These are phyloP conservation scores for Parafenestella ontariensis DNA, from an alignment of 2,329 filamentous ascomycete species.

Conservation along the genomic window DNA sequence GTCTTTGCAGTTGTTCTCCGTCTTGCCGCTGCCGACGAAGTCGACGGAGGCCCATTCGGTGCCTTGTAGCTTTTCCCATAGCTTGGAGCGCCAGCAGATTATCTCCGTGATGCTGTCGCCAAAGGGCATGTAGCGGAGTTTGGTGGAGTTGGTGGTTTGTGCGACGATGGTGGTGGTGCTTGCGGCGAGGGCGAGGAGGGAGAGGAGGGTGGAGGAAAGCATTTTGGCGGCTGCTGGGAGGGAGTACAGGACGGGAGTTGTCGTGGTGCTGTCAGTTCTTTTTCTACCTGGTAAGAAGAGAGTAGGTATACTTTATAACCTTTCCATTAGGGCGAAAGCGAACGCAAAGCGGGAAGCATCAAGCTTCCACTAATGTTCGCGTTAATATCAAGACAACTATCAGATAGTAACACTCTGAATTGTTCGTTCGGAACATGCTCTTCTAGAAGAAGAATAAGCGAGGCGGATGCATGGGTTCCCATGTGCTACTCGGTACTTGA, in stretches of 20 bases:
- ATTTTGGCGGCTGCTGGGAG: slow-evolving; percentile 5
- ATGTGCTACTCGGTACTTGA: not conserved
- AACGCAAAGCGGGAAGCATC: too few species aligned
- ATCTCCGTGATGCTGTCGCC: slow-evolving; percentile 56
- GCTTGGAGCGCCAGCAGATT: slow-evolving; percentile 53
- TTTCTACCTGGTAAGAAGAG: too few species aligned
- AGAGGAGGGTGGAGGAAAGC: slow-evolving; percentile 28
- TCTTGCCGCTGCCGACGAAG: slow-evolving; percentile 47
- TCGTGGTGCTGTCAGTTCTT: too few species aligned
- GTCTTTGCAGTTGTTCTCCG: slow-evolving; percentile 46
- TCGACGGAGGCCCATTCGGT: slow-evolving; percentile 50
- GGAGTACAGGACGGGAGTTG: too few species aligned
- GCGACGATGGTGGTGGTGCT: slow-evolving; percentile 14
- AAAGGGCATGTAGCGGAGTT: slow-evolving; percentile 52
- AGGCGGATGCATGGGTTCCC: not conserved
- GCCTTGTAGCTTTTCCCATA: slow-evolving; percentile 52
- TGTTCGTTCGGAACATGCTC: too few species aligned
- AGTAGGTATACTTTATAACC: too few species aligned
- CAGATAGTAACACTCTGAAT: too few species aligned
- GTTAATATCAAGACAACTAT: too few species aligned
- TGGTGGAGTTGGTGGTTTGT: slow-evolving; percentile 21
- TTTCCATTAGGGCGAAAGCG: too few species aligned
- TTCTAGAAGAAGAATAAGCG: too few species aligned
- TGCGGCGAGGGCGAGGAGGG: slow-evolving; percentile 14
- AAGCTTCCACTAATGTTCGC: too few species aligned